These are phyloP conservation scores for Fusarium palustre DNA, from an alignment of 2,329 filamentous ascomycete genomes.

Conservation along the genomic window DNA sequence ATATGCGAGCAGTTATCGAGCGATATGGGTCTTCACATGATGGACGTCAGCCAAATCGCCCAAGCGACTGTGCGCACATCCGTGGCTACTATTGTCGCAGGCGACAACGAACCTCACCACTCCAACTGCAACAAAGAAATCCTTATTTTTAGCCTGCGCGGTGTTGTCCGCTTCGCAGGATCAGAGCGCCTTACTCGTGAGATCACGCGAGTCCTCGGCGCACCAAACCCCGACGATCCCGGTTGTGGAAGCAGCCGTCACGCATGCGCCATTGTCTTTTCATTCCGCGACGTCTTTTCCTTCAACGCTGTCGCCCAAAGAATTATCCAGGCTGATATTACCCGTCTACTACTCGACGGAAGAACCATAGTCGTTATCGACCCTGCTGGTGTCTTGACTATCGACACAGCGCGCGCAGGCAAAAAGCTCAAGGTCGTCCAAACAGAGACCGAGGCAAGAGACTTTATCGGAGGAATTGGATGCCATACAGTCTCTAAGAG, in stretches of 20 bases:
- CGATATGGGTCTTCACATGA: constrained; percentile 53
- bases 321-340: constrained; percentile 48
- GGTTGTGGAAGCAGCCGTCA: constrained; percentile 43
- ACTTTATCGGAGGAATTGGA: constrained; percentile 48
- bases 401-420: constrained; percentile 24
- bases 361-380: constrained; percentile 50
- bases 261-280: constrained; percentile 50
- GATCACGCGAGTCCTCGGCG: constrained; percentile 46
- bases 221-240: constrained; percentile 40
- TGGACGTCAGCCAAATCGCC: constrained; percentile 51
- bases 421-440: constrained; percentile 39
- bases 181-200: constrained; percentile 51
- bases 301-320: constrained; percentile 48
- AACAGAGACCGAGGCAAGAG: constrained; percentile 45
- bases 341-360: constrained; percentile 40
- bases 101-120: constrained; percentile 43
- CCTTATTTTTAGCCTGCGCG: constrained; percentile 50
- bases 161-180: constrained; percentile 51
- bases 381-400: constrained; percentile 43
- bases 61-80: constrained; percentile 48
- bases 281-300: constrained; percentile 50
- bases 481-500: constrained; percentile 45
- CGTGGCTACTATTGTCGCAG: constrained; percentile 48
- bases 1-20: constrained; percentile 50
- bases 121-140: constrained; percentile 47